A percentile compares a stretch with the other conserved stretches of the same genome.
Conservation (phyloP, 768 basidiomycete genomes). For the Suillus americanus region DNA sequence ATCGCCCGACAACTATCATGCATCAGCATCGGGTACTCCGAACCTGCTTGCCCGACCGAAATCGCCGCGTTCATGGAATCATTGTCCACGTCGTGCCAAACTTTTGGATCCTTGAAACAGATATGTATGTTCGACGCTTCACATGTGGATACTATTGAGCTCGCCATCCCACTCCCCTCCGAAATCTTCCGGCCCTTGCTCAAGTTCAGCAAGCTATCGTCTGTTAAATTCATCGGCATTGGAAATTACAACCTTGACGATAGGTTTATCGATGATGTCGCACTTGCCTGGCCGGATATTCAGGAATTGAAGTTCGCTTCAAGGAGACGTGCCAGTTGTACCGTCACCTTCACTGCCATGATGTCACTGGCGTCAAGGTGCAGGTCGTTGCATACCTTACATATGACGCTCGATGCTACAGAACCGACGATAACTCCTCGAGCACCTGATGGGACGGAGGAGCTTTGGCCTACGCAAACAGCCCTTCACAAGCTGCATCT, state of each 20-base stretch:
- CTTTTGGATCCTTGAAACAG: neutral
- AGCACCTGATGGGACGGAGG: neutral
- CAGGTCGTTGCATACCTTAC: neutral
- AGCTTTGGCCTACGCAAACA: neutral
- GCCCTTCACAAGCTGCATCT: neutral
- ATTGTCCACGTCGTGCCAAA: too few species aligned
- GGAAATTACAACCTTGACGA: neutral
- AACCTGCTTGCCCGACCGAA: neutral
- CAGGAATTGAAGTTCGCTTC: neutral
- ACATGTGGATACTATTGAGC: neutral
- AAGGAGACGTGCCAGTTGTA: neutral
- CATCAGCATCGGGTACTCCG: neutral
- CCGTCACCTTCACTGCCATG: neutral
- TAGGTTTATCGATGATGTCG: neutral
- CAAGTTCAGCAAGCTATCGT: neutral
- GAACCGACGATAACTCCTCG: neutral
- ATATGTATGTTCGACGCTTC: too few species aligned
- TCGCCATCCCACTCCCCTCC: neutral
- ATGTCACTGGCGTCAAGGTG: neutral
- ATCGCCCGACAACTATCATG: neutral
- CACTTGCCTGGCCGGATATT: neutral
- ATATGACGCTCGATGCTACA: neutral
- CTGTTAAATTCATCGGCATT: neutral
- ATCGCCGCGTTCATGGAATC: neutral
- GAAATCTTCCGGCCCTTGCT: neutral